A percentile compares a stretch with the other conserved stretches of the same genome.
Evolutionary conservation across 2,329 filamentous ascomycete species (phyloP).

Genomic region (Hymenoscyphus salicellus): DNA sequence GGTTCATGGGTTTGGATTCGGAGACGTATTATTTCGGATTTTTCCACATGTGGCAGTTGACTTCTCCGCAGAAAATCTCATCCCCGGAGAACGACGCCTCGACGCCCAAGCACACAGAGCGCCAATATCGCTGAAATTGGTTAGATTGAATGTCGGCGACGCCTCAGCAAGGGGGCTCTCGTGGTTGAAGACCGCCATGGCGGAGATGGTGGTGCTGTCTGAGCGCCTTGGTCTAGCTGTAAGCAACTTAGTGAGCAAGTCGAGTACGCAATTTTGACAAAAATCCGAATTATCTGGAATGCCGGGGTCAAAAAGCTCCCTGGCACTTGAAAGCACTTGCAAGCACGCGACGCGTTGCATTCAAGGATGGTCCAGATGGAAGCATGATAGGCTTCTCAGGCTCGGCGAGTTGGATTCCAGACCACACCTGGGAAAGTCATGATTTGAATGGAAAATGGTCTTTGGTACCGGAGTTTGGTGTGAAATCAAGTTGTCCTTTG

Average conservation of each 20-base stretch:
- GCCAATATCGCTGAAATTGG: background rate
- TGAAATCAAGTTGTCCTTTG: background rate
- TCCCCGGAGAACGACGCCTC: background rate
- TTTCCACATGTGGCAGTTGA: background rate
- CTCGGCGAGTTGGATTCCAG: background rate
- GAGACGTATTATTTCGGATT: background rate
- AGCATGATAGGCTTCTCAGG: background rate
- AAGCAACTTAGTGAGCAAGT: background rate
- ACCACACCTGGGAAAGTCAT: background rate
- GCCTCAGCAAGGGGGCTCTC: constrained; percentile 1
- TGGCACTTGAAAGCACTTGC: background rate
- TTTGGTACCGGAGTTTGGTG: background rate
- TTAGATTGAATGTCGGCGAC: background rate
- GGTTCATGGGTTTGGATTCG: no score
- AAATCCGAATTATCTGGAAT: background rate
- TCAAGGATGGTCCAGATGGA: background rate
- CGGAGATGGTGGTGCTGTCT: background rate
- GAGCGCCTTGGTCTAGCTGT: background rate
- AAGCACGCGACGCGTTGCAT: background rate
- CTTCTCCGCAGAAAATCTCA: background rate
- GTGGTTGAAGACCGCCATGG: constrained; percentile 2
- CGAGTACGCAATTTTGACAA: background rate
- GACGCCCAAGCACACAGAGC: background rate
- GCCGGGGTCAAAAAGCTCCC: background rate
- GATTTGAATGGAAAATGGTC: background rate